Percentiles rank a stretch among this genome's conserved stretches.
These are phyloP conservation scores for Pseudoneurospora amorphoporcata DNA, from an alignment of 495 filamentous ascomycete genomes.

Conservation along the genomic window DNA sequence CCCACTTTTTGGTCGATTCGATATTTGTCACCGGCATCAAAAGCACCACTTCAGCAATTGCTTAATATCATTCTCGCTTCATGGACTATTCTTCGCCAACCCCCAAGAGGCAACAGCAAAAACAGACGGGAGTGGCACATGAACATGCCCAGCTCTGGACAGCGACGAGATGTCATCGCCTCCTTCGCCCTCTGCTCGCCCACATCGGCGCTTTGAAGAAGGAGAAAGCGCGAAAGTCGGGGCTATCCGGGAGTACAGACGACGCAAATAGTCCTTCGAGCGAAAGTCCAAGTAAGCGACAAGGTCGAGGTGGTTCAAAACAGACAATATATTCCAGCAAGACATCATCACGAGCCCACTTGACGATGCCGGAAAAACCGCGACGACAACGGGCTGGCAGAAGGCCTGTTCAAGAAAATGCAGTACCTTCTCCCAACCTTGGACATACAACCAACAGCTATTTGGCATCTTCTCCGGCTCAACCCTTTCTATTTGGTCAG, in stretches of 20 bases:
- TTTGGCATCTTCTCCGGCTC: constrained; percentile 9
- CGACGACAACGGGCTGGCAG: constrained; percentile 4
- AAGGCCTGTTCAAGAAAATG: constrained; percentile 9
- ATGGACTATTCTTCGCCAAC: neutral
- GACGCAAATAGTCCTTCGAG: neutral
- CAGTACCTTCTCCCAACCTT: constrained; percentile 19
- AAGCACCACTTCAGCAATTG: neutral
- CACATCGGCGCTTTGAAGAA: constrained; percentile 42
- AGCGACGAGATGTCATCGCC: constrained; percentile 43
- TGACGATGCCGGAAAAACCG: constrained; percentile 8
- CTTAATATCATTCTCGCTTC: neutral
- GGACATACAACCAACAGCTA: constrained; percentile 15
- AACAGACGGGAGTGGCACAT: neutral
- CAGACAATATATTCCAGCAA: constrained; percentile 14
- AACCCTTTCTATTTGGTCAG: neutral
- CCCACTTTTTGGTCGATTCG: neutral
- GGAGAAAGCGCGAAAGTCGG: constrained; percentile 13
- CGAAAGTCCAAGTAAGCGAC: neutral
- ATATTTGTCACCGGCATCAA: neutral
- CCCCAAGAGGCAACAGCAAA: neutral
- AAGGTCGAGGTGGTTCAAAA: neutral
- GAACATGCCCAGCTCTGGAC: constrained; percentile 37
- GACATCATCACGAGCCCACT: neutral
- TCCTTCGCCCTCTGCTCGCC: constrained; percentile 44
- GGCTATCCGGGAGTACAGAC: neutral